Evolutionary conservation across 768 basidiomycete species (phyloP), one percentile per base, ranked within the genome.

Genomic region (Rhizopogon rudus): DNA sequence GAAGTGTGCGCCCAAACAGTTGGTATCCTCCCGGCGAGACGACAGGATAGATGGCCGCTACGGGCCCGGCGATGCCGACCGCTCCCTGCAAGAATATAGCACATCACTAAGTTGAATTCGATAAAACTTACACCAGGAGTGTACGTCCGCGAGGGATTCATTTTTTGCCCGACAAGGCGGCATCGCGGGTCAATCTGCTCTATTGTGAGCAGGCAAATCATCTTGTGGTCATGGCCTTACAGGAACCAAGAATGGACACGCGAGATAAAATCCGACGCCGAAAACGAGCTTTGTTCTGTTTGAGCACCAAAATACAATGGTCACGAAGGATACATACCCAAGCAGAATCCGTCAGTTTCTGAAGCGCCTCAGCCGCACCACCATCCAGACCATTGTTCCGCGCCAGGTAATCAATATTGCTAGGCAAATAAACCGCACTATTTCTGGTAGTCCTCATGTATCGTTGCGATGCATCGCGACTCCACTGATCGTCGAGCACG

Each of bases 141-240:
- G 56, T 74, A 84, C 0, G 84, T 84, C 7, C 86, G 71, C 0
- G 84, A 85, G 0, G 86, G 87, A 53, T 88, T 88, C 82, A 87
- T 87, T 66, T 88, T 89, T 56, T 87, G 86, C 0, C 81, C 84
- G 5, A 83, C 75, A 0, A 88, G 65, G 39, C 84, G 72, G 55
- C 77, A 80, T 31, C 81, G 71, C 7, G 81, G 81, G 61, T 84
- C 82, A 16, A 85, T 75, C 81, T 83, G 55, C 13, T 40, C 31
- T 20, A 12, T 28, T 10, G 9, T 6, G 44, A 48, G 45, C 35
- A 35, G 20, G 3, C 5, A 6, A 8, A 50, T 29, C 13, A 6
- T 22, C 12, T 1, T 7, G 20, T 44, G 31, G 20, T 43, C 9
- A 22, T 25, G 22, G n/a, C 57, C 77, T 58, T 51, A 81, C 83